phyloP scores from a whole-genome alignment of 345 rosid species.

The Populus ilicifolia region DNA sequence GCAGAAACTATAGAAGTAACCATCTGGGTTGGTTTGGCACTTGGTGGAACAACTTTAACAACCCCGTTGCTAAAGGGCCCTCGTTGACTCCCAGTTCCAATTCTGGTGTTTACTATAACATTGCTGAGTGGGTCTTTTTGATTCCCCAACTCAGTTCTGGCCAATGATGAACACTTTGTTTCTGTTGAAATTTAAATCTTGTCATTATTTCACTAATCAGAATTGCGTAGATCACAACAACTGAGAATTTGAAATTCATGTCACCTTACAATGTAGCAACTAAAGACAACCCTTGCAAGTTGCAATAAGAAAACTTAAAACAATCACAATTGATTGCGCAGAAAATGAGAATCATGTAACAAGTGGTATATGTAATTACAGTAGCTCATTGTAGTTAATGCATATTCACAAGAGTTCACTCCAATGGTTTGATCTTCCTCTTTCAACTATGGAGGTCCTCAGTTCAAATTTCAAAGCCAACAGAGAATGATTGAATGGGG shows the following conservation, averaged over 20 bases:
- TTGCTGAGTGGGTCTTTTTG: constrained; percentile 39
- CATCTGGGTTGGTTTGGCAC: constrained; percentile 33
- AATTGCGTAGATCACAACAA: neutral
- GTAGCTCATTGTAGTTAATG: neutral
- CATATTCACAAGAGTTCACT: neutral
- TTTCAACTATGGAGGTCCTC: neutral
- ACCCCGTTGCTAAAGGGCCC: constrained; percentile 46
- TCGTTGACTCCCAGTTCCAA: constrained; percentile 44
- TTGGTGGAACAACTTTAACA: constrained; percentile 29
- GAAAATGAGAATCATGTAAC: neutral
- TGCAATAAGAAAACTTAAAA: neutral
- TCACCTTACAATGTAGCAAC: neutral
- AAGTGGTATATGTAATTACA: constrained; percentile 3
- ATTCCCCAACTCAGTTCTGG: constrained; percentile 55
- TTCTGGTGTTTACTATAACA: constrained; percentile 35
- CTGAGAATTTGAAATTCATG: neutral
- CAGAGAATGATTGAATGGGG: neutral
- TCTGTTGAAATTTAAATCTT: constrained; percentile 41
- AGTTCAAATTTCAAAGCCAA: neutral
- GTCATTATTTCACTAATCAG: constrained; percentile 7
- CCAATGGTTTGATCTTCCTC: neutral
- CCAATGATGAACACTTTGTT: constrained; percentile 59
- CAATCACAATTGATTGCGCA: neutral
- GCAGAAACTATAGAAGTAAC: constrained; percentile 22
- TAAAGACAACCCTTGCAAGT: constrained; percentile 5